phyloP scores from a whole-genome alignment of 805 yeast genomes.

The Saccharomycopsis oosterbeekiorum region DNA sequence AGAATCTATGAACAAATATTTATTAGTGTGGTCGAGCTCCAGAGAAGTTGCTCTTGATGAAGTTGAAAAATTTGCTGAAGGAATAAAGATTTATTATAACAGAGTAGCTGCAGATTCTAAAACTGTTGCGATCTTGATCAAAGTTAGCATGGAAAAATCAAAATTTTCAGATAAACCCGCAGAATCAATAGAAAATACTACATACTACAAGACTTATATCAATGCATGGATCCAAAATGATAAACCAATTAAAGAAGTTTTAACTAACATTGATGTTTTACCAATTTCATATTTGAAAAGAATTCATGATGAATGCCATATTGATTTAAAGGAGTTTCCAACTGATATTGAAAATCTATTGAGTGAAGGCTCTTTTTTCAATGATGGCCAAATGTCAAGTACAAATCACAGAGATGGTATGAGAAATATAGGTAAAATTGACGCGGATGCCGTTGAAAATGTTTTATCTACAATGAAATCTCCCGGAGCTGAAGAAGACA shows the following conservation, averaged over 20 bases:
- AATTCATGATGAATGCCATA: slow-evolving; percentile 20
- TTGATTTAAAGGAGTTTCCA: slow-evolving; percentile 23
- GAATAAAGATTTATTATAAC: slow-evolving; percentile 26
- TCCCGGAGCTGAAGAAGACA: not conserved
- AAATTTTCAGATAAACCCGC: slow-evolving; percentile 7
- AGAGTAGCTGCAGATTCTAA: slow-evolving; percentile 38
- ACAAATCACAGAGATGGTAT: not conserved
- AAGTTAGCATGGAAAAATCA: slow-evolving; percentile 30
- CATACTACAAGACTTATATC: slow-evolving; percentile 11
- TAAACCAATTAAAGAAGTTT: slow-evolving; percentile 24
- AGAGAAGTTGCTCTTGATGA: slow-evolving; percentile 33
- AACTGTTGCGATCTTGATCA: slow-evolving; percentile 50
- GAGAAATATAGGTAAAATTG: not conserved
- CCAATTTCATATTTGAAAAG: slow-evolving; percentile 12
- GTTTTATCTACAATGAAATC: not conserved
- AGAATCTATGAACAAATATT: slow-evolving; percentile 60
- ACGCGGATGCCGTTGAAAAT: slow-evolving; percentile 1
- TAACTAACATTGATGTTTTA: slow-evolving; percentile 39
- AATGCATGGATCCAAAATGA: slow-evolving; percentile 20
- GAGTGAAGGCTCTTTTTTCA: slow-evolving; percentile 6
- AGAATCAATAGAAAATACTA: not conserved
- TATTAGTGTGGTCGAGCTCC: slow-evolving; percentile 33
- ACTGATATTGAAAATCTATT: slow-evolving; percentile 28
- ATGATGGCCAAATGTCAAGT: not conserved
- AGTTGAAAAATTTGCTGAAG: slow-evolving; percentile 33